Base-by-base conservation (phyloP, 1,284 basidiomycete genomes). In the Naganishia liquefaciens region DNA sequence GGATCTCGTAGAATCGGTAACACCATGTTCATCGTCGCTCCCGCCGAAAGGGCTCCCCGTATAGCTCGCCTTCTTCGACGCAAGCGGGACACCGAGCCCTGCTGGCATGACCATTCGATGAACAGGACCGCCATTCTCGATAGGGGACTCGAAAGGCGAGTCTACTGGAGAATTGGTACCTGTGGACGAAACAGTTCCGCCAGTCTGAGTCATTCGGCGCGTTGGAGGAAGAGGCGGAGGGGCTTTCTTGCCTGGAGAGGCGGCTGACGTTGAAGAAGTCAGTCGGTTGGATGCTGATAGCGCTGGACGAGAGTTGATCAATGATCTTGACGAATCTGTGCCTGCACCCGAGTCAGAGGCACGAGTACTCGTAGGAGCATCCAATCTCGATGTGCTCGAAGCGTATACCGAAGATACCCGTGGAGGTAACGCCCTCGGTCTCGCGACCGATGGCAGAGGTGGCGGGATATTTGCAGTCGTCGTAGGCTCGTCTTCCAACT, bases 41-140 rank as follows among this genome's bases (percentile, higher is more conserved):
- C 63, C 57, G n/a, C 63, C 63, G 27, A 65, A 65, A 9, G 63
- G 63, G 51, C 63, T 64, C 23, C 47, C 44, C 19, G 23, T 23
- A 40, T 60, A 25, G 19, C 53, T 58, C 7, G 19, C 30, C 33
- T 50, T 58, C 33, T 28, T 19, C 19, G 63, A 15, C 3, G 47
- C 17, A 23, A 47, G 10, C 23, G 63, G 63, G 30, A 49, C 25
- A 2, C 33, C 53, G 9, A 54, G 17, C 17, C 42, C 51, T 6
- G 51, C 53, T 15, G 62, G 62, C 62, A 64, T 44, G 54, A 57
- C 30, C 63, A 64, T 64, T 17, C 57, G 57, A 49, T 47, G 46
- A 17, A 19, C 21, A 5, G 33, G 10, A 10, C 27, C 57, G 23
- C 49, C 49, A 5, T 46, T 46, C 5, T 60, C 46, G 21, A 46